These are phyloP conservation scores for Vitis rupestris DNA, from an alignment of 164 flowering plant genomes.

Conservation along the genomic window DNA sequence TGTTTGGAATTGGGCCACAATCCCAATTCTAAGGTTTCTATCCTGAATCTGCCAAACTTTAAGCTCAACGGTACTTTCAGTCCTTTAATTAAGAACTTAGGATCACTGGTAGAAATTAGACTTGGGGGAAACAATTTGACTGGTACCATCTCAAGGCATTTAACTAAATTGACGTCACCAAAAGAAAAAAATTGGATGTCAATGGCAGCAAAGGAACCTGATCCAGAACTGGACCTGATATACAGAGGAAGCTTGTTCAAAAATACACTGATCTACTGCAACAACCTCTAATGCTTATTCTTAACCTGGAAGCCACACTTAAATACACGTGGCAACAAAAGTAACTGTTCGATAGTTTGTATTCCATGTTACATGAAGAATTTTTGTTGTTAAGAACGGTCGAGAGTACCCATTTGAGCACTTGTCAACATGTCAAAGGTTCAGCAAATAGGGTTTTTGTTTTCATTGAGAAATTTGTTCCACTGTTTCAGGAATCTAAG, in stretches of 20 bases:
- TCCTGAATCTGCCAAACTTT: no score
- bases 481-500: constrained; percentile 63
- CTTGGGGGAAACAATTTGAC: no score
- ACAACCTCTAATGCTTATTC: constrained; percentile 59
- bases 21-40: no score
- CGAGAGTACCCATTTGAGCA: constrained; percentile 44
- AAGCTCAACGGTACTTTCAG: no score
- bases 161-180: no score
- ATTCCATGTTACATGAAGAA: constrained; percentile 48
- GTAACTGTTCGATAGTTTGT: constrained; percentile 68
- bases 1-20: no score
- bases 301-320: constrained; percentile 42
- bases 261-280: constrained; percentile 70
- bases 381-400: constrained; percentile 51
- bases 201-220: no score
- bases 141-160: no score
- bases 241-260: constrained; percentile 29
- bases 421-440: constrained; percentile 49
- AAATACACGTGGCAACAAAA: constrained; percentile 90
- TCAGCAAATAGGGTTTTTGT: constrained; percentile 28
- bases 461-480: constrained; percentile 50
- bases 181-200: no score
- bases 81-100: no score
- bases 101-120: no score
- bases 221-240: constrained; percentile 27